A percentile compares a stretch with the other conserved stretches of the same genome.
These are phyloP conservation scores for Chlorophyllum brunneum DNA, from an alignment of 768 basidiomycete genomes.

Conservation along the genomic window DNA sequence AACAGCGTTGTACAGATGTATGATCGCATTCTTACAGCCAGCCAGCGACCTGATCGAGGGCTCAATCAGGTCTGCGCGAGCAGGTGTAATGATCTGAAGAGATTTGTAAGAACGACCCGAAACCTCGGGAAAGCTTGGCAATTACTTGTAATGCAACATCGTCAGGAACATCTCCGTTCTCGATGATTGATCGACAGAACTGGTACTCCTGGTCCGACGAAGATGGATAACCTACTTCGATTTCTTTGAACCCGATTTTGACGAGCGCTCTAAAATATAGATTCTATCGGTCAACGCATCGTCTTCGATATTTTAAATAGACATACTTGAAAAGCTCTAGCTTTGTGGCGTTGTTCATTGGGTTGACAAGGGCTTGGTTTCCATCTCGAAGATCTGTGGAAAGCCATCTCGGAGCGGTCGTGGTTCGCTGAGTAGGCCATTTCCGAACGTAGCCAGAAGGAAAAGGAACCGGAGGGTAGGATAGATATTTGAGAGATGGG, in stretches of 20 bases:
- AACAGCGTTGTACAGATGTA: slow-evolving; percentile 99
- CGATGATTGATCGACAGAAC: slow-evolving; percentile 86
- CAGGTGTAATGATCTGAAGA: slow-evolving; percentile 91
- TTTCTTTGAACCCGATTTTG: slow-evolving; percentile 92
- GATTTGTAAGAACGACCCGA: slow-evolving; percentile 16
- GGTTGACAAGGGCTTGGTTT: slow-evolving; percentile 94
- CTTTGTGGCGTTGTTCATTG: slow-evolving; percentile 81
- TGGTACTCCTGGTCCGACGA: slow-evolving; percentile 93
- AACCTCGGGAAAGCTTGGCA: slow-evolving; percentile 14
- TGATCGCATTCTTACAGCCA: slow-evolving; percentile 85
- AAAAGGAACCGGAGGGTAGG: slow-evolving; percentile 75
- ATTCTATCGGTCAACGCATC: slow-evolving; percentile 36
- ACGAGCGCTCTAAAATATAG: slow-evolving; percentile 61
- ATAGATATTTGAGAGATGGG: slow-evolving; percentile 83
- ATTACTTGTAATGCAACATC: slow-evolving; percentile 95
- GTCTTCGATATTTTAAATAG: slow-evolving; percentile 76
- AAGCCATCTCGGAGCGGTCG: slow-evolving; percentile 87
- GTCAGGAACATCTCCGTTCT: slow-evolving; percentile 79
- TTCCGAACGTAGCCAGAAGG: slow-evolving; percentile 41
- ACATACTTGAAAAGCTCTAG: slow-evolving; percentile 43
- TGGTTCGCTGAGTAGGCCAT: slow-evolving; percentile 87
- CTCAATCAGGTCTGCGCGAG: slow-evolving; percentile 89
- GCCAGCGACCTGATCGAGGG: slow-evolving; percentile 85
- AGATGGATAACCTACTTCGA: slow-evolving; percentile 95
- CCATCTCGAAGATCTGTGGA: slow-evolving; percentile 98